A percentile compares a stretch with the other conserved stretches of the same genome.
Evolutionary conservation across 306 rosid genomes (phyloP).

Genomic region (Delonix regia): DNA sequence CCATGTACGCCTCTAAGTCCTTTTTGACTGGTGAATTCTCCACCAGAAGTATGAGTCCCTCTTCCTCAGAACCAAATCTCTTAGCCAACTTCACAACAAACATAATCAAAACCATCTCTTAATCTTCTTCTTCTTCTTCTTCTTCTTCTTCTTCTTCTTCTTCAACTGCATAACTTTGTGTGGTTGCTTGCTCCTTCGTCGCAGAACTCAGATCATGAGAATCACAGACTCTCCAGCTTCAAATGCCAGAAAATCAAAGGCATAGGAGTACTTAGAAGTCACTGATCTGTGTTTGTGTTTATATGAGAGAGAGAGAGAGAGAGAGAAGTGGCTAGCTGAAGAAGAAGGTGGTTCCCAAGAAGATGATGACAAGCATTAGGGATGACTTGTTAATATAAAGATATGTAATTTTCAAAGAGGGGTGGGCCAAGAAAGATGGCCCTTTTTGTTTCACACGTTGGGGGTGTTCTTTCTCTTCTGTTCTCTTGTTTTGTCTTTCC

Average conservation of each 20-base stretch:
- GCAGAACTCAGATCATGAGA: conserved; percentile 2
- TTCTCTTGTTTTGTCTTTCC: conserved; percentile 63
- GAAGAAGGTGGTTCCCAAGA: conserved; percentile 66
- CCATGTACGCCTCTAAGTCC: conserved; percentile 78
- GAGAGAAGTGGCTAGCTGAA: background rate
- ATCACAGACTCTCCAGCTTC: background rate
- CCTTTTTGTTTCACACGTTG: conserved; percentile 76
- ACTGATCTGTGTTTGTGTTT: background rate
- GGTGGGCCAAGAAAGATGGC: conserved; percentile 60
- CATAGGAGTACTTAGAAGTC: background rate
- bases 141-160: conserved; percentile 30
- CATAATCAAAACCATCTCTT: conserved; percentile 25
- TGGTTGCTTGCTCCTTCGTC: conserved; percentile 19
- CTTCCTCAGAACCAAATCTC: conserved; percentile 30
- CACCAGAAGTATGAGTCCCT: conserved; percentile 36
- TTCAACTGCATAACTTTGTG: conserved; percentile 43
- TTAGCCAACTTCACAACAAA: conserved; percentile 28
- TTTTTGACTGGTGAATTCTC: conserved; percentile 49
- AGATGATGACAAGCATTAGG: conserved; percentile 65
- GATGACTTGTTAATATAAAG: background rate
- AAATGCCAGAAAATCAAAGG: background rate
- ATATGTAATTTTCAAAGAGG: background rate
- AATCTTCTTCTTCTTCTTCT: conserved; percentile 26
- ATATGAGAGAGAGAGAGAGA: conserved; percentile 2
- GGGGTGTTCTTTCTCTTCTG: conserved; percentile 44